These are phyloP conservation scores for Cyamopsis tetragonoloba DNA, from an alignment of 306 rosid species.

Conservation along the genomic window DNA sequence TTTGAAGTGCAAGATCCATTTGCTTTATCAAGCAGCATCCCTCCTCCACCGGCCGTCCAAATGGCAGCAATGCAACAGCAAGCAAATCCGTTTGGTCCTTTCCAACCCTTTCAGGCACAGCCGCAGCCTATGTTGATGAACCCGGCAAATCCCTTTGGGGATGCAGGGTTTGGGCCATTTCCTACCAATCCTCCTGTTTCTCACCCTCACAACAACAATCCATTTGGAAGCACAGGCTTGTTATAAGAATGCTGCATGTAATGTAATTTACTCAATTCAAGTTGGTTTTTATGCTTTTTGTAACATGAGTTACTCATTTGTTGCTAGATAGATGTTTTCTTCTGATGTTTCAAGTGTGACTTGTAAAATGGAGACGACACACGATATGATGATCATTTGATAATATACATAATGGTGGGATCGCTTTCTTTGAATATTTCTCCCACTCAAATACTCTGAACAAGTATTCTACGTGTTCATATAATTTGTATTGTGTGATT, in stretches of 20 bases:
- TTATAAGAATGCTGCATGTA: slow-evolving; percentile 38
- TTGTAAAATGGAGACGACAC: slow-evolving; percentile 40
- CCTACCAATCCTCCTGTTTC: slow-evolving; percentile 46
- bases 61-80: slow-evolving; percentile 70
- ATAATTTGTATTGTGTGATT: not conserved
- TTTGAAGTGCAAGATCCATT: slow-evolving; percentile 92
- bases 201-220: slow-evolving; percentile 75
- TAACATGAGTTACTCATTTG: slow-evolving; percentile 36
- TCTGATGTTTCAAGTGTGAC: slow-evolving; percentile 36
- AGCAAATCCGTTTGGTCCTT: slow-evolving; percentile 86
- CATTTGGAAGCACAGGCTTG: slow-evolving; percentile 89
- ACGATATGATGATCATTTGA: slow-evolving; percentile 40
- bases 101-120: slow-evolving; percentile 53
- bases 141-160: slow-evolving; percentile 86
- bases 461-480: slow-evolving; percentile 21
- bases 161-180: slow-evolving; percentile 72
- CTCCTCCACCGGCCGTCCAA: slow-evolving; percentile 68
- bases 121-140: slow-evolving; percentile 70
- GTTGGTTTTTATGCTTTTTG: slow-evolving; percentile 49
- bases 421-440: slow-evolving; percentile 14
- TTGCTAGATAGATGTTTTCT: slow-evolving; percentile 39
- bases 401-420: slow-evolving; percentile 27
- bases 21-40: slow-evolving; percentile 55
- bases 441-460: slow-evolving; percentile 2
- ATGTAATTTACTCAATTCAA: slow-evolving; percentile 31